Conservation (phyloP, 495 filamentous ascomycete genomes). For the Tirmania nivea region DNA sequence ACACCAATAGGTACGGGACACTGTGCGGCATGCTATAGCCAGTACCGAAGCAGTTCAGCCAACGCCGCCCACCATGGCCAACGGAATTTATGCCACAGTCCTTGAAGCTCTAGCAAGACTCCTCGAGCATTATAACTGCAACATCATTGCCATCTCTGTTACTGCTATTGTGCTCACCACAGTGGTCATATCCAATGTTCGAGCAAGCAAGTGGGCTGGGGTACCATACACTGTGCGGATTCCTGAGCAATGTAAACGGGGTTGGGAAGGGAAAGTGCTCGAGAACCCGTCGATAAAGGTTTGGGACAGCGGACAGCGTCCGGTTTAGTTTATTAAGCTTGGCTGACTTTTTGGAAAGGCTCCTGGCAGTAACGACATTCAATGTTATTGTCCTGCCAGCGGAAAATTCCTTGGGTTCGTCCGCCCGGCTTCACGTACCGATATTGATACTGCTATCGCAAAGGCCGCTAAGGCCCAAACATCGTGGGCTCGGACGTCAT, state of each 20-base stretch:
- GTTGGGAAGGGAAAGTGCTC: conserved; percentile 38
- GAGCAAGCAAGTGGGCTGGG: conserved; percentile 24
- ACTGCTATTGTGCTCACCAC: background rate
- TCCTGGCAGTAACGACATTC: conserved; percentile 24
- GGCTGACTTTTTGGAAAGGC: background rate
- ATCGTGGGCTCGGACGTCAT: conserved; percentile 62
- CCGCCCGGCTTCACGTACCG: conserved; percentile 52
- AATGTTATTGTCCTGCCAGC: conserved; percentile 80
- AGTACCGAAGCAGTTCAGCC: too few relatives aligned
- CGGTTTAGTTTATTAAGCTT: too few relatives aligned
- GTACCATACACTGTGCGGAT: conserved; percentile 36
- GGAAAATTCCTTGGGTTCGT: conserved; percentile 62
- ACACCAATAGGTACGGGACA: too few relatives aligned
- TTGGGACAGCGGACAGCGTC: background rate
- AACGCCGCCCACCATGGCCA: too few relatives aligned
- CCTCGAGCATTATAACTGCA: background rate
- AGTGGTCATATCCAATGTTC: background rate
- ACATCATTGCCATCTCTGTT: background rate
- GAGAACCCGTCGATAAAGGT: conserved; percentile 36
- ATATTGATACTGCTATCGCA: conserved; percentile 60
- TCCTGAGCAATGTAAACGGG: conserved; percentile 33
- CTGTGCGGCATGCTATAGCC: too few relatives aligned
- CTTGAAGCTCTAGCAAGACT: too few relatives aligned
- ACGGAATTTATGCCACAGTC: too few relatives aligned
- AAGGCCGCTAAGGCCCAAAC: conserved; percentile 52